These are phyloP conservation scores for Carex myosuroides DNA, from an alignment of 176 grass and related monocot species.

Conservation along the genomic window DNA sequence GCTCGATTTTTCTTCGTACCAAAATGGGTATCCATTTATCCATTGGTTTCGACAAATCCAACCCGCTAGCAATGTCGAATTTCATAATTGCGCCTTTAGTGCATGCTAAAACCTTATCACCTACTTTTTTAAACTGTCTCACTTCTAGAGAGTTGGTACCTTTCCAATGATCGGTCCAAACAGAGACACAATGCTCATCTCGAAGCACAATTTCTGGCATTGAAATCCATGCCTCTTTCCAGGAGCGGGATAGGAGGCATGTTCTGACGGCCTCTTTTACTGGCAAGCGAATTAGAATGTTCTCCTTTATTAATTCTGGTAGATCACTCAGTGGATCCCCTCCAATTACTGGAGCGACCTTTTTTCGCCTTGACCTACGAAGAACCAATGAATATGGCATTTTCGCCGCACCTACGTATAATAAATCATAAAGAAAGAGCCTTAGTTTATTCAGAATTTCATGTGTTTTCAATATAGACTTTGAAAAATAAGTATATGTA, in stretches of 20 bases:
- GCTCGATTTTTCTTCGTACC: neutral
- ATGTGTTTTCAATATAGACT: neutral
- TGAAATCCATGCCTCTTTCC: neutral
- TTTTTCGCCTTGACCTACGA: neutral
- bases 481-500: neutral
- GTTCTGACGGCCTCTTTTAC: neutral
- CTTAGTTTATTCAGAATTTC: neutral
- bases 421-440: neutral
- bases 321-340: neutral
- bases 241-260: neutral
- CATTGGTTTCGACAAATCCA: neutral
- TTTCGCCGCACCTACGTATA: neutral
- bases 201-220: neutral
- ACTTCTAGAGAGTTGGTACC: neutral
- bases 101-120: neutral
- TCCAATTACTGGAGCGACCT: neutral
- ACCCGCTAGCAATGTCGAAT: neutral
- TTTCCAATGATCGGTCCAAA: neutral
- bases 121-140: neutral
- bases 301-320: neutral
- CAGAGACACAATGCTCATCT: neutral
- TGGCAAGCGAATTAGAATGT: neutral
- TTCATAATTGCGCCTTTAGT: neutral
- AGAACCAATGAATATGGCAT: neutral
- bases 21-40: neutral